phyloP scores from a whole-genome alignment of 768 basidiomycete species.

The Neoboletus subvelutipes region DNA sequence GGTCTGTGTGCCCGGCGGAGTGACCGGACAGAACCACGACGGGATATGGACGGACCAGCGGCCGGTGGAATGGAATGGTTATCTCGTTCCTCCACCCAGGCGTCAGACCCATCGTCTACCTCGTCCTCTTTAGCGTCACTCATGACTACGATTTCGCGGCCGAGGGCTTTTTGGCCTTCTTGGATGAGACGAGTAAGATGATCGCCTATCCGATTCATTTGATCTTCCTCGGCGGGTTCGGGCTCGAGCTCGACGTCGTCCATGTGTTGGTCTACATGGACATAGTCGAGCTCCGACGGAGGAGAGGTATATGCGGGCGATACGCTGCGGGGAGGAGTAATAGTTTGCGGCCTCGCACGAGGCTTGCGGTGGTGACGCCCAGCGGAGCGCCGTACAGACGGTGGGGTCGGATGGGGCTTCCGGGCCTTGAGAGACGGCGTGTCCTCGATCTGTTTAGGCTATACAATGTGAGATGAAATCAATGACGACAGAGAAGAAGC shows the following conservation, averaged over 20 bases:
- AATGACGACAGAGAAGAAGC: slow-evolving; percentile 7
- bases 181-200: slow-evolving; percentile 68
- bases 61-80: neutral
- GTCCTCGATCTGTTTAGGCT: slow-evolving; percentile 34
- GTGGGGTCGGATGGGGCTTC: slow-evolving; percentile 35
- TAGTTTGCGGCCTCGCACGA: slow-evolving; percentile 24
- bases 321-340: slow-evolving; percentile 29
- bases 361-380: slow-evolving; percentile 38
- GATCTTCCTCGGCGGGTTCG: slow-evolving; percentile 38
- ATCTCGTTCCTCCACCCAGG: slow-evolving; percentile 69
- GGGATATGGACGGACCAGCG: slow-evolving; percentile 24
- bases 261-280: slow-evolving; percentile 24
- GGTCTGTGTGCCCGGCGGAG: slow-evolving; percentile 24
- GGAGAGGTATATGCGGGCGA: slow-evolving; percentile 32
- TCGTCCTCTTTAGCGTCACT: slow-evolving; percentile 73
- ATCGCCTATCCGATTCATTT: slow-evolving; percentile 86
- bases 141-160: slow-evolving; percentile 76
- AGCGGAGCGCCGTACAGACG: slow-evolving; percentile 35
- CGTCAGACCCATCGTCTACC: slow-evolving; percentile 70
- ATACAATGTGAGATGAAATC: slow-evolving; percentile 13
- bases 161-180: slow-evolving; percentile 76
- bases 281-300: slow-evolving; percentile 46
- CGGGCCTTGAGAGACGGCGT: slow-evolving; percentile 40
- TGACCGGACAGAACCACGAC: slow-evolving; percentile 27
- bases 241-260: slow-evolving; percentile 38